Conservation (phyloP, 2,329 filamentous ascomycete species). For the Exophiala aquamarina region DNA sequence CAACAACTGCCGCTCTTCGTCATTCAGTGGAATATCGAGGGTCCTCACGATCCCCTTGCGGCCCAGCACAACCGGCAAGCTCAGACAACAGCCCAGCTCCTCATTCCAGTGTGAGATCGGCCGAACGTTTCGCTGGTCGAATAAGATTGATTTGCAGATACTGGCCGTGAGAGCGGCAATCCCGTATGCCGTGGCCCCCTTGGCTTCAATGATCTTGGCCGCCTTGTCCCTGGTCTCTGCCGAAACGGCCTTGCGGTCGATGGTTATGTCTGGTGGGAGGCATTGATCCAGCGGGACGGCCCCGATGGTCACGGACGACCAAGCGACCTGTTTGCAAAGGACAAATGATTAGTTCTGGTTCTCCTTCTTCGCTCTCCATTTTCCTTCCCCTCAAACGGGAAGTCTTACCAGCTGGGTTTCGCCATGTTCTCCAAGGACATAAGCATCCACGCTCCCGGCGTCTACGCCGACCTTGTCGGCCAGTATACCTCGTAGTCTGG, state of each 20-base stretch:
- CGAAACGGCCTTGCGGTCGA: conserved; percentile 39
- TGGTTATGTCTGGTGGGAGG: conserved; percentile 29
- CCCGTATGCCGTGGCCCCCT: conserved; percentile 53
- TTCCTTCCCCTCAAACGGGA: no score
- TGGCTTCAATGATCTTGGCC: conserved; percentile 48
- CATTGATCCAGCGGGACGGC: conserved; percentile 41
- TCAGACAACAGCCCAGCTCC: conserved; percentile 50
- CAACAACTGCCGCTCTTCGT: conserved; percentile 23
- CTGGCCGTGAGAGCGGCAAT: conserved; percentile 49
- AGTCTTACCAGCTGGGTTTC: conserved; percentile 45
- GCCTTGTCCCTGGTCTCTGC: conserved; percentile 49
- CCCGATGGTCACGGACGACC: conserved; percentile 45
- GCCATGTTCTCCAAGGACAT: conserved; percentile 52
- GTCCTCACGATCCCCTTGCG: conserved; percentile 46
- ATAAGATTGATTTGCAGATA: conserved; percentile 53
- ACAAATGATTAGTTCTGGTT: conserved; percentile 1
- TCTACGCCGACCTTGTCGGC: conserved; percentile 29
- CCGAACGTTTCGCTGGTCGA: conserved; percentile 47
- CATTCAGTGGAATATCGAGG: conserved; percentile 24
- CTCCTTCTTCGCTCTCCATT: no score
- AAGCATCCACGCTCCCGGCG: conserved; percentile 39
- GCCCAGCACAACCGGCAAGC: conserved; percentile 51
- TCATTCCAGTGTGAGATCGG: conserved; percentile 52
- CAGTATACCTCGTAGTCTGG: conserved; percentile 38
- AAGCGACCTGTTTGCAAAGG: conserved; percentile 36